Evolutionary conservation across 1,139 yeast species (phyloP), one percentile per base, ranked within the genome.

Genomic region (Candida sanyaensis): DNA sequence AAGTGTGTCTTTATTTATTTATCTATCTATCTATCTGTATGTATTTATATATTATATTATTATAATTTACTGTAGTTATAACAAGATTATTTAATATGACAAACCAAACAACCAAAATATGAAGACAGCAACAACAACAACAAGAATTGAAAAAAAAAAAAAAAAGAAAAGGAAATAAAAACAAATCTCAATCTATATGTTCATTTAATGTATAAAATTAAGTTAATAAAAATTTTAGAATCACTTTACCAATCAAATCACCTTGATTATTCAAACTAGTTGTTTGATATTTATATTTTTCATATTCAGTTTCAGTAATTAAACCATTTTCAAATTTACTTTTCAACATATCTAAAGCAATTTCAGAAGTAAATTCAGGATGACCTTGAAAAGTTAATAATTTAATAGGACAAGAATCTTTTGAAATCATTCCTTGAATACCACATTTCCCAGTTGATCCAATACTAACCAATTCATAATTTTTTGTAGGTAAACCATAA

Each of bases 351-450:
- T 44, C 69, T 39, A 59, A 53, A 2, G 72, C 64, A 43, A 63
- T 55, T 2, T 66, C 75, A 1, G 73, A 66, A 27, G 71, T 62
- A 58, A 88, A 90, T 62, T 91, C 97, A 0, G 97, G 97, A 60
- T 91, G 97, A 0, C 97, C 97, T 63, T 91, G 97, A 57, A 89
- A 81, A 0, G 95, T 81, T 40, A 89, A 68, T 4, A 85, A 50
- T 45, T 73, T 71, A 21, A 71, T 41, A 6, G 38, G 43, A 41
- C 43, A 34, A 9, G 31, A 30, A 5, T 45, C 40, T 11, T 32
- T 27, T 53, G 79, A 82, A 54, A 75, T 52, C 29, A 81, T 49
- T 42, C 96, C 88, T 60, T 91, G 97, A 32, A 81, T 68, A 1
- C 66, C 60, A 54, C 95, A 85, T 42, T 67, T 71, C 0, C 70